Conservation (phyloP, 441 rosid species). For the Raphanus hybrid region DNA sequence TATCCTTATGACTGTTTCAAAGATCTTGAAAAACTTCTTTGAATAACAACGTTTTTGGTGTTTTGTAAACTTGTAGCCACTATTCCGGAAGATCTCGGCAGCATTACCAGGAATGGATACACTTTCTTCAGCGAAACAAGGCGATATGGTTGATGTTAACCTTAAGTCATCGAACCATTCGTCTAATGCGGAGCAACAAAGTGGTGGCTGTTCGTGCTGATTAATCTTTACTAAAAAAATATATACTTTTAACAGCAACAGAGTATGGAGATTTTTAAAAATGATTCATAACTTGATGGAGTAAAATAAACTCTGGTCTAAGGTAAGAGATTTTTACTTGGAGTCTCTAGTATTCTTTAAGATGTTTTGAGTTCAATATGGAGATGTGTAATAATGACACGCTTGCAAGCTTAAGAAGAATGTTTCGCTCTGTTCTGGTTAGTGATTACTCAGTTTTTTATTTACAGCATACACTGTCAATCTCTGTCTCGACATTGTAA, state of each 20-base stretch:
- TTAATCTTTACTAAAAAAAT: not conserved
- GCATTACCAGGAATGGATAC: constrained; percentile 75
- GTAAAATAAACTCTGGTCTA: constrained; percentile 24
- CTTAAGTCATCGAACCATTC: constrained; percentile 45
- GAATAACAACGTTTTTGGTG: not conserved
- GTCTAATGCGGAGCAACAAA: constrained; percentile 41
- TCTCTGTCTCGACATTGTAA: not conserved
- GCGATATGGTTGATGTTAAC: constrained; percentile 63
- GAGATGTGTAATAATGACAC: constrained; percentile 24
- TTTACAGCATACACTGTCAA: not conserved
- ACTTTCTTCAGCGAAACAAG: constrained; percentile 55
- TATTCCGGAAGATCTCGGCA: constrained; percentile 71
- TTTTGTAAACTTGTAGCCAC: constrained; percentile 46
- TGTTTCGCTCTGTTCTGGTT: constrained; percentile 20
- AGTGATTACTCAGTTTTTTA: constrained; percentile 3
- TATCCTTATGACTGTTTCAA: not conserved
- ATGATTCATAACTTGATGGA: constrained; percentile 27
- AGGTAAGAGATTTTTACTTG: constrained; percentile 14
- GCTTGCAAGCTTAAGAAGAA: constrained; percentile 22
- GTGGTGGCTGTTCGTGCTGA: constrained; percentile 42
- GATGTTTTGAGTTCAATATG: constrained; percentile 11
- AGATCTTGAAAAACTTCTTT: not conserved
- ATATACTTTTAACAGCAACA: constrained; percentile 21
- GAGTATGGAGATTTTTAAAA: constrained; percentile 13
- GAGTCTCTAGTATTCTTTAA: constrained; percentile 24